These are phyloP conservation scores for Pythium pectinolyticum DNA, from an alignment of 352 stramenopile genomes.

Conservation along the genomic window DNA sequence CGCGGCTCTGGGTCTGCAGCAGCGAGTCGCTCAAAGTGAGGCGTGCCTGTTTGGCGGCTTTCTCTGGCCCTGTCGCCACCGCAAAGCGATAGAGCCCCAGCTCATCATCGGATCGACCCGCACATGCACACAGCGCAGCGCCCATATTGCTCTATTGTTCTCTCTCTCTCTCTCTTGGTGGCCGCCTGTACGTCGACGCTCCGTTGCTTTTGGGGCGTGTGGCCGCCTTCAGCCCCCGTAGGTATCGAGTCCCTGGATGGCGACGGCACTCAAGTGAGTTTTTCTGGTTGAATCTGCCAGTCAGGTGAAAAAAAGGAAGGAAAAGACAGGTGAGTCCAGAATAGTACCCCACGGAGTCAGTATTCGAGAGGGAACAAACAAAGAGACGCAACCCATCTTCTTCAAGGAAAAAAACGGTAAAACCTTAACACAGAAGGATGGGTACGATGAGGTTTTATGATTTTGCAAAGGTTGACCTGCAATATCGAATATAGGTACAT, in stretches of 20 bases:
- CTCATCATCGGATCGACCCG: slow-evolving; percentile 22
- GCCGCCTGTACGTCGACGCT: not conserved
- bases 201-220: too few relatives aligned
- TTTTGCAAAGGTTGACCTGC: not conserved
- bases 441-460: slow-evolving; percentile 5
- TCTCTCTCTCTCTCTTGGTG: not conserved
- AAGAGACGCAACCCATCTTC: slow-evolving; percentile 13
- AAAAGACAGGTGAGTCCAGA: slow-evolving; percentile 5
- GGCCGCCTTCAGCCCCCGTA: not conserved
- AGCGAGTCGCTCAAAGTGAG: slow-evolving; percentile 9
- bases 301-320: slow-evolving; percentile 12
- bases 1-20: slow-evolving; percentile 29
- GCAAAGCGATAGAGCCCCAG: slow-evolving; percentile 17
- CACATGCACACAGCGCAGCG: slow-evolving; percentile 22
- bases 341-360: not conserved
- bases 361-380: not conserved
- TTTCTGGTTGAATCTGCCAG: slow-evolving; percentile 2
- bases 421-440: slow-evolving; percentile 13
- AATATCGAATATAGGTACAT: slow-evolving; percentile 23
- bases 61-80: not conserved
- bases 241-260: too few relatives aligned
- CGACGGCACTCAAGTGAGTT: not conserved
- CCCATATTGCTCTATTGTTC: slow-evolving; percentile 15
- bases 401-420: slow-evolving; percentile 16
- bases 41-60: slow-evolving; percentile 6